Evolutionary conservation across 306 rosid genomes (phyloP).

Genomic region (Malus orientalis): DNA sequence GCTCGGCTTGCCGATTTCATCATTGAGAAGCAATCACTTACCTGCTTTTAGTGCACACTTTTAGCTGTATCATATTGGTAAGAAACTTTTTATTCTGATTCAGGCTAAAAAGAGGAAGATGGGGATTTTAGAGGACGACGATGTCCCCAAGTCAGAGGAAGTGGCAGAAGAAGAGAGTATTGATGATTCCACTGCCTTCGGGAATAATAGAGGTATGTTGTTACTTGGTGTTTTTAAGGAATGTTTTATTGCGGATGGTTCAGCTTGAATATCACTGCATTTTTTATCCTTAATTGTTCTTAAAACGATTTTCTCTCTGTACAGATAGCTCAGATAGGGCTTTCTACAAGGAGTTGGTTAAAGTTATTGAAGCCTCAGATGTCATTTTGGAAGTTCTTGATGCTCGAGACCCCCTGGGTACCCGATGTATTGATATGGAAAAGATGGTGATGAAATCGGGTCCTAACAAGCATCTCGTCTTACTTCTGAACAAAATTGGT

Average conservation of each 20-base stretch:
- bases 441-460: conserved; percentile 77
- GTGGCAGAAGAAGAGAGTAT: conserved; percentile 20
- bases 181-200: conserved; percentile 11
- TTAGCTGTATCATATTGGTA: neutral
- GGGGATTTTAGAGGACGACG: conserved; percentile 66
- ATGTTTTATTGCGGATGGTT: neutral
- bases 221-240: neutral
- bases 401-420: conserved; percentile 96
- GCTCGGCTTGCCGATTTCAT: no score
- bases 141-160: conserved; percentile 21
- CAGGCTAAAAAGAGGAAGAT: conserved; percentile 88
- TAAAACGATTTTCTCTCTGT: neutral
- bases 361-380: conserved; percentile 86
- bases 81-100: neutral
- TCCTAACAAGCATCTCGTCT: conserved; percentile 74
- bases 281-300: neutral
- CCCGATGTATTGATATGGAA: conserved; percentile 80
- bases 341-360: conserved; percentile 82
- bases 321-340: conserved; percentile 67
- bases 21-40: neutral
- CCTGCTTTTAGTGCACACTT: neutral
- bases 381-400: conserved; percentile 94
- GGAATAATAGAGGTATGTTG: conserved; percentile 45
- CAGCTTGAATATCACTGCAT: neutral
- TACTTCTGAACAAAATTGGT: conserved; percentile 95